These are phyloP conservation scores for Exophiala bonariae DNA, from an alignment of 2,329 filamentous ascomycete genomes.

Conservation along the genomic window DNA sequence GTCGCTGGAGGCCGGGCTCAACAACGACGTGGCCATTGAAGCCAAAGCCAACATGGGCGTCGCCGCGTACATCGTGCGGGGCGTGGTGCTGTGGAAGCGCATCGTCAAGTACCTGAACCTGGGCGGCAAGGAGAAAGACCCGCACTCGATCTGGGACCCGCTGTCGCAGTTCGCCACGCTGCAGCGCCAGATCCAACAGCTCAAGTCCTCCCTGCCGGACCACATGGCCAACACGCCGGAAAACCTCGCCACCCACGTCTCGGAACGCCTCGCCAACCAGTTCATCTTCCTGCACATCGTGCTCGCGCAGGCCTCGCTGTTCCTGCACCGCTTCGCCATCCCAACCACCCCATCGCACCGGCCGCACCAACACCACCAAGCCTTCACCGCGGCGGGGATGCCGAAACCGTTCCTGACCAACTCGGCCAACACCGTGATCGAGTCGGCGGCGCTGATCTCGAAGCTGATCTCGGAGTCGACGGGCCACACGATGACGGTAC, in stretches of 20 bases:
- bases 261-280: conserved; percentile 83
- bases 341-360: conserved; percentile 64
- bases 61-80: conserved; percentile 82
- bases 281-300: conserved; percentile 91
- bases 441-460: conserved; percentile 84
- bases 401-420: conserved; percentile 76
- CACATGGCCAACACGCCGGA: conserved; percentile 73
- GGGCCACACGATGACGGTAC: conserved; percentile 78
- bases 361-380: conserved; percentile 26
- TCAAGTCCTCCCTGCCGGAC: conserved; percentile 68
- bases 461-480: conserved; percentile 78
- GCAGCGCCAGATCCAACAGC: conserved; percentile 68
- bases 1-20: conserved; percentile 42
- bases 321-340: conserved; percentile 84
- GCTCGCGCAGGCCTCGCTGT: conserved; percentile 84
- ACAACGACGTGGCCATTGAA: conserved; percentile 16
- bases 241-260: conserved; percentile 81
- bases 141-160: conserved; percentile 75
- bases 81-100: conserved; percentile 84
- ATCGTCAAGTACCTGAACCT: conserved; percentile 89
- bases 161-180: conserved; percentile 75
- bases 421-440: conserved; percentile 72
- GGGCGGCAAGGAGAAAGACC: conserved; percentile 78
- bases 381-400: conserved; percentile 59
- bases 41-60: conserved; percentile 85